Percentiles rank a stretch among this genome's conserved stretches.
Conservation (phyloP, 306 rosid genomes). For the Echinosophora koreensis region DNA sequence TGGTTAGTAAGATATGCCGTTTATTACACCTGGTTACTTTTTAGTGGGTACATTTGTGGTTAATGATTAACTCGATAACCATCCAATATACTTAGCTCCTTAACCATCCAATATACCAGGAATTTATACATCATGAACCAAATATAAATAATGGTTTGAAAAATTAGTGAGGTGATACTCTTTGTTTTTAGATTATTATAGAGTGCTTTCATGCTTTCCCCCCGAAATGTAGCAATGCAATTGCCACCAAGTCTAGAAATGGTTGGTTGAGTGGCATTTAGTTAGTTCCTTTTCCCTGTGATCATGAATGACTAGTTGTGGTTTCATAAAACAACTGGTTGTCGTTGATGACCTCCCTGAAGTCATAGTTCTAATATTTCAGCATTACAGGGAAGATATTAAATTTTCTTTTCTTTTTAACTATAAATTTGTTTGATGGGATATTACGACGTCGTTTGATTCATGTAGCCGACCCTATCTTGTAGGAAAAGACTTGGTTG, state of each 20-base stretch:
- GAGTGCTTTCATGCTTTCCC: not conserved
- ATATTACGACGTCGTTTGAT: no score
- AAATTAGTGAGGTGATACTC: no score
- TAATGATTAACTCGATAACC: no score
- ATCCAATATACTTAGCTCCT: no score
- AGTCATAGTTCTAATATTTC: not conserved
- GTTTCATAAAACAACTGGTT: slow-evolving; percentile 6
- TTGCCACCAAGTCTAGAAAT: not conserved
- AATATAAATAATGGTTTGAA: no score
- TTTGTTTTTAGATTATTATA: not conserved
- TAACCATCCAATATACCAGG: no score
- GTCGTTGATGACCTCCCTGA: not conserved
- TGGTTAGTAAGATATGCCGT: no score
- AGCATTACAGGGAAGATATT: not conserved
- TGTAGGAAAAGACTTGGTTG: no score
- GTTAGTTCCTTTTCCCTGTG: not conserved
- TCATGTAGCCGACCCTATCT: no score
- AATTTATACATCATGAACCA: no score
- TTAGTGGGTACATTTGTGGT: no score
- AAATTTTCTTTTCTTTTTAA: not conserved
- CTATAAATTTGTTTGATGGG: not conserved
- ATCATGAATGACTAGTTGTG: not conserved
- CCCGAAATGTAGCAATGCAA: not conserved
- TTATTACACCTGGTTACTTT: no score
- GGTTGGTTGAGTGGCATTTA: slow-evolving; percentile 24